These are phyloP conservation scores for Xerocomus potaroensis DNA, from an alignment of 768 basidiomycete genomes.

Conservation along the genomic window DNA sequence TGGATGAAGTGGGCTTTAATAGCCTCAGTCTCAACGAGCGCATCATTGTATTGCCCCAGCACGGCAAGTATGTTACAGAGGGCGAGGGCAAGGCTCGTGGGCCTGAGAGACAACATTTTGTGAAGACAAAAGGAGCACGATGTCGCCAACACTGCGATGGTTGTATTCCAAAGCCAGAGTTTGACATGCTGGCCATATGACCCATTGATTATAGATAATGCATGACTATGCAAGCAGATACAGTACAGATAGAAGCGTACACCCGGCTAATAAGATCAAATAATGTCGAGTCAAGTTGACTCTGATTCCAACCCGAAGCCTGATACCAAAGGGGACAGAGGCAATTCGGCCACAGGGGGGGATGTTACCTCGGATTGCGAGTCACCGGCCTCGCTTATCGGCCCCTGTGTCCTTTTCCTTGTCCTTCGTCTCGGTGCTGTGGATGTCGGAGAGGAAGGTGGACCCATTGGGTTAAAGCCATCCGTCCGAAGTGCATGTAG, in stretches of 20 bases:
- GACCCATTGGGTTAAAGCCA: constrained; percentile 48
- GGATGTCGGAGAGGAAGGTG: constrained; percentile 46
- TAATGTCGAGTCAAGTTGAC: constrained; percentile 21
- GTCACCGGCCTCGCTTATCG: constrained; percentile 34
- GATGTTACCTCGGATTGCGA: constrained; percentile 26
- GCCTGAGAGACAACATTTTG: constrained; percentile 16
- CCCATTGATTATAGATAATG: constrained; percentile 13
- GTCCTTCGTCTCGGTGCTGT: constrained; percentile 26
- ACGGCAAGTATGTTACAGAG: constrained; percentile 36
- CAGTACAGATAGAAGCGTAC: constrained; percentile 30
- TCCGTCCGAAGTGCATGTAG: constrained; percentile 67
- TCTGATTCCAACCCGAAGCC: constrained; percentile 28
- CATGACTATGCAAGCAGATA: constrained; percentile 29
- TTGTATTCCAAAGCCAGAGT: constrained; percentile 17
- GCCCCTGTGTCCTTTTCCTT: constrained; percentile 31
- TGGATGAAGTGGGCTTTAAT: constrained; percentile 67
- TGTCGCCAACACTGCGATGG: not conserved
- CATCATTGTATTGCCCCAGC: constrained; percentile 43
- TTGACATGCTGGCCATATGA: constrained; percentile 18
- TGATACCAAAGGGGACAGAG: constrained; percentile 25
- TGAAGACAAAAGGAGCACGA: not conserved
- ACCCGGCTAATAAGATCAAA: constrained; percentile 21
- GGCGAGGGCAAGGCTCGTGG: constrained; percentile 26
- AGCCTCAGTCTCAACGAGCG: constrained; percentile 45
- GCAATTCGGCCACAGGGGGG: constrained; percentile 20